Conservation (phyloP, 306 rosid genomes). For the Inga laurina region DNA sequence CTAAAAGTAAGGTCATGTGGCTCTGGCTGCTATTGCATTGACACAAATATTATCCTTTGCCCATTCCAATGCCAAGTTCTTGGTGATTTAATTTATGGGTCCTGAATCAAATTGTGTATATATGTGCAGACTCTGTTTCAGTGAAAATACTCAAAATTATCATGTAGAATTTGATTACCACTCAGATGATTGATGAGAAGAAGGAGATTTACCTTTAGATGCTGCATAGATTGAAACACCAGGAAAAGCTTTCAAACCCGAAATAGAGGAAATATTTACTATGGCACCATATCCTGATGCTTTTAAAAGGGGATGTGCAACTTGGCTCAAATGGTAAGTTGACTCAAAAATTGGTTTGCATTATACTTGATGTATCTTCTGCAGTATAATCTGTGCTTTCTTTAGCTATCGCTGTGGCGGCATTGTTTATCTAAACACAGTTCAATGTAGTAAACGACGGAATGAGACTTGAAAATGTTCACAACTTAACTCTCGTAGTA, state of each 20-base stretch:
- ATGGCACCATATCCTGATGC: slow-evolving; percentile 37
- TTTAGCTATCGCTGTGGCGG: not conserved
- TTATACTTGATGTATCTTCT: slow-evolving; percentile 29
- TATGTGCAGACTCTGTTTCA: not conserved
- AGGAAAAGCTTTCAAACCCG: slow-evolving; percentile 39
- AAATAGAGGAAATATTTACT: slow-evolving; percentile 34
- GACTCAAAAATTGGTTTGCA: slow-evolving; percentile 41
- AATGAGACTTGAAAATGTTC: not conserved
- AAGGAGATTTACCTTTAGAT: slow-evolving; percentile 51
- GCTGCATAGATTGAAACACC: slow-evolving; percentile 44
- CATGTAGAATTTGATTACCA: not conserved
- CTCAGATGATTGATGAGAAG: not conserved
- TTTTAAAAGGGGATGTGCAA: slow-evolving; percentile 46
- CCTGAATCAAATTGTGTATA: slow-evolving; percentile 29
- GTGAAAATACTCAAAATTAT: not conserved
- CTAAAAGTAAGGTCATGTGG: slow-evolving; percentile 13
- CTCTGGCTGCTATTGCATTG: slow-evolving; percentile 49
- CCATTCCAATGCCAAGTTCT: slow-evolving; percentile 56
- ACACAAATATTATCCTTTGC: slow-evolving; percentile 47
- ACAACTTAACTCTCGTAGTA: not conserved
- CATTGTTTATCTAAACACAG: slow-evolving; percentile 45
- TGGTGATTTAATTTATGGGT: slow-evolving; percentile 56
- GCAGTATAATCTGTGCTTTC: slow-evolving; percentile 6
- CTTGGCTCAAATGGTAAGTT: slow-evolving; percentile 36
- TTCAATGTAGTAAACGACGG: not conserved